These are phyloP conservation scores for Adansonia madagascariensis DNA, from an alignment of 441 rosid genomes.

Conservation along the genomic window DNA sequence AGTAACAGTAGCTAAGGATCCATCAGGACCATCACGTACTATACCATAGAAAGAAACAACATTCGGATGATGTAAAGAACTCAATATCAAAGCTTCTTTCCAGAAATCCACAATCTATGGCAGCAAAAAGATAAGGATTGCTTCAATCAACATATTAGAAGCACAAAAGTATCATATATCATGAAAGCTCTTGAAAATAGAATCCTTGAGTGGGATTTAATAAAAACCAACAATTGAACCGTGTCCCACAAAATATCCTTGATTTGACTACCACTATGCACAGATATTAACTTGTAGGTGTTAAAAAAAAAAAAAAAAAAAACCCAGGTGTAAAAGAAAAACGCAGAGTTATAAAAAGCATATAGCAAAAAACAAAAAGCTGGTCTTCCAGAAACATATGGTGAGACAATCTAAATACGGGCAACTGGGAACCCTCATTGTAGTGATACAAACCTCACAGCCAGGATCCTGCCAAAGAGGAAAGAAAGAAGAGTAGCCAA, in stretches of 20 bases:
- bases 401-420: neutral
- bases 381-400: neutral
- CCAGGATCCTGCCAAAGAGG: slow-evolving; percentile 13
- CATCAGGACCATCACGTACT: slow-evolving; percentile 99
- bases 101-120: slow-evolving; percentile 94
- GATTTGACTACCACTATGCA: neutral
- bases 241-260: neutral
- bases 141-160: slow-evolving; percentile 21
- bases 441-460: neutral
- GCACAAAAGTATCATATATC: slow-evolving; percentile 14
- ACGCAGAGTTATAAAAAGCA: slow-evolving; percentile 3
- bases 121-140: slow-evolving; percentile 31
- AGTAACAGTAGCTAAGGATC: slow-evolving; percentile 91
- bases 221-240: neutral
- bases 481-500: neutral
- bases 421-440: neutral
- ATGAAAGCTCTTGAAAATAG: neutral
- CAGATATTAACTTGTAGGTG: neutral
- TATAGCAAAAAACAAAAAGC: neutral
- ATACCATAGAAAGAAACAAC: slow-evolving; percentile 98
- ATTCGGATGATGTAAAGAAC: slow-evolving; percentile 98
- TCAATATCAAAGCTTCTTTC: slow-evolving; percentile 92
- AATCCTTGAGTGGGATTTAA: neutral
- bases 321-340: neutral
- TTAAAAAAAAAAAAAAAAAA: neutral